These are phyloP conservation scores for Pseudohyphozyma bogoriensis DNA, from an alignment of 768 basidiomycete genomes.

Conservation along the genomic window DNA sequence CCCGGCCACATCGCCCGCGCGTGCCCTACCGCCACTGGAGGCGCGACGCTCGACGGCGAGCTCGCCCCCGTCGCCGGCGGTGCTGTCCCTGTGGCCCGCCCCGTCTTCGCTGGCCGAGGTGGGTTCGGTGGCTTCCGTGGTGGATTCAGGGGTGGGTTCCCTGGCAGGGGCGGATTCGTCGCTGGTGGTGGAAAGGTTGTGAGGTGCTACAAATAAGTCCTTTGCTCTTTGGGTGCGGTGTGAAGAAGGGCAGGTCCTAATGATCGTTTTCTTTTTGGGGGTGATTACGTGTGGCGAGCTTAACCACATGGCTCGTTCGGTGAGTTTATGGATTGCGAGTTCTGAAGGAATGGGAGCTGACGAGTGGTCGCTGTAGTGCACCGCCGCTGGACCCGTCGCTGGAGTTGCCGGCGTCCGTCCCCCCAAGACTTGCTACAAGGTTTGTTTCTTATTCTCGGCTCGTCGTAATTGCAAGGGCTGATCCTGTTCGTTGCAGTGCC, in stretches of 20 bases:
- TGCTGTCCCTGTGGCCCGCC: not conserved
- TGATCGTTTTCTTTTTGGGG: too few relatives aligned
- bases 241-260: too few relatives aligned
- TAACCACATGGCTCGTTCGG: not conserved
- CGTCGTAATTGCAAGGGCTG: not conserved
- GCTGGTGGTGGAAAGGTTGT: not conserved
- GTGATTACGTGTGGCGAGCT: not conserved
- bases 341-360: too few relatives aligned
- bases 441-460: not conserved
- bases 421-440: not conserved
- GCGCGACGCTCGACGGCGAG: not conserved
- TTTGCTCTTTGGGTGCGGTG: too few relatives aligned
- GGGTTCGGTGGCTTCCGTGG: not conserved
- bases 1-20: constrained; percentile 17
- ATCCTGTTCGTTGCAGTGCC: not conserved
- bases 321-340: too few relatives aligned
- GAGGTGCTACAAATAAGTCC: not conserved
- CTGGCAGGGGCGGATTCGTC: not conserved
- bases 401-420: not conserved
- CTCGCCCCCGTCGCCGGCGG: not conserved
- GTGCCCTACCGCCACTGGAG: constrained; percentile 13
- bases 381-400: not conserved
- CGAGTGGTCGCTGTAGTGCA: too few relatives aligned
- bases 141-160: not conserved
- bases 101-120: not conserved